Evolutionary conservation across 2,329 filamentous ascomycete species (phyloP), one percentile per base, ranked within the genome.

Genomic region (Paecilomyces formosus): DNA sequence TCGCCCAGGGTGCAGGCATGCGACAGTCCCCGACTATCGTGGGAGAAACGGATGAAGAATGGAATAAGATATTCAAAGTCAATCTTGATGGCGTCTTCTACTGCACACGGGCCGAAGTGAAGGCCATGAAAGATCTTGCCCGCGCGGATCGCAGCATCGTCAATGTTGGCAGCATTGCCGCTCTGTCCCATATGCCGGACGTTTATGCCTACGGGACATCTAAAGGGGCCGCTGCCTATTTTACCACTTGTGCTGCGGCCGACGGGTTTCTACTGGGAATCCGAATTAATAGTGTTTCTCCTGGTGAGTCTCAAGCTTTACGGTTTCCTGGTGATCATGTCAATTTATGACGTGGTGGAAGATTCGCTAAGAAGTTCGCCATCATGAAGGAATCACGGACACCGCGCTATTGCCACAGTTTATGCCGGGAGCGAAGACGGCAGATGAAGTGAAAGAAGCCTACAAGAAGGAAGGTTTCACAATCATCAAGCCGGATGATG

Each of bases 221-320:
- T 18, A 63, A 63, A 55, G 60, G 21, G 9, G 62, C 58, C 31
- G 59, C 54, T 45, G 55, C 62, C 3, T 55, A 62, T 56, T 63
- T 63, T 24, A 62, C 58, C 12, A 24, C 56, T 11, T 56, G 60
- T 55, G 62, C 57, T 28, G 62, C 62, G 45, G 52, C 51, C 28
- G 62, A 63, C 55, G 54, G 53, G 26, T 33, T 54, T 12, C 13
- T 52, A 3, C 45, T 60, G 2, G 60, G 60, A 51, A 81, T 87
- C 22, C 69, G 83, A n/a, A 83, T 85, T 5, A 87, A 87, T 61
- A 78, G 74, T 51, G 81, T 86, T 0, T 81, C 78, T 3, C 83
- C 84, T 0, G 83, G 83, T 63, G 30, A 53, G 57, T 58, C 13
- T 15, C 18, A 30, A 15, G 22, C 24, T 26, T 26, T 26, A 26